Conservation (phyloP, 1,284 basidiomycete genomes). For the Fomitopsis palustris region DNA sequence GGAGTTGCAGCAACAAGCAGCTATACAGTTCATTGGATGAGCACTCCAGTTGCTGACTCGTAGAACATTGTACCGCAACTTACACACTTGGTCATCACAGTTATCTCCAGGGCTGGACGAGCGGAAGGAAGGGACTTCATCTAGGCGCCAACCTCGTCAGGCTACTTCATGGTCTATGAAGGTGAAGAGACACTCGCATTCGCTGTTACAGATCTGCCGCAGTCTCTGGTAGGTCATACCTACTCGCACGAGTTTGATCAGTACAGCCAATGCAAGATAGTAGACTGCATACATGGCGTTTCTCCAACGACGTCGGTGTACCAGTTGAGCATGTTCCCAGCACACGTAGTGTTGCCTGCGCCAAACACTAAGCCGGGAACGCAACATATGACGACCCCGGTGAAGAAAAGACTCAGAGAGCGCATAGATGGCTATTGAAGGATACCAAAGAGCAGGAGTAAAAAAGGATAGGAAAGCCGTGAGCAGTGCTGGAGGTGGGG, state of each 20-base stretch:
- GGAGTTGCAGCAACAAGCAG: slow-evolving; percentile 17
- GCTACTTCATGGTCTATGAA: not conserved
- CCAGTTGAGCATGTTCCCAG: not conserved
- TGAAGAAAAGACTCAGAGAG: not conserved
- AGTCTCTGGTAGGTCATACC: slow-evolving; percentile 7
- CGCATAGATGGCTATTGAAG: not conserved
- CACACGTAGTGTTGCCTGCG: slow-evolving; percentile 1
- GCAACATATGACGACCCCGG: too few species aligned
- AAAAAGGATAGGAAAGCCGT: too few species aligned
- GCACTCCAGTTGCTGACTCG: too few species aligned
- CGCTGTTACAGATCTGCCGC: slow-evolving; percentile 6
- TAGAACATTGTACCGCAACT: not conserved
- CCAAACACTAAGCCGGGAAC: not conserved
- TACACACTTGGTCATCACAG: slow-evolving; percentile 17
- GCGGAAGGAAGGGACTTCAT: slow-evolving; percentile 12
- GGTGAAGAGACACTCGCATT: not conserved
- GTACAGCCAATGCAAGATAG: not conserved
- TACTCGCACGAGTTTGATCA: not conserved
- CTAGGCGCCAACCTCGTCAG: not conserved
- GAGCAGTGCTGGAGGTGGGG: too few species aligned
- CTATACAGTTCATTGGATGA: not conserved
- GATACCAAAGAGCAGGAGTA: too few species aligned
- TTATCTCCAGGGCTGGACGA: slow-evolving; percentile 11
- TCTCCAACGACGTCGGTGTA: slow-evolving; percentile 2
- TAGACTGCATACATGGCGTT: not conserved